phyloP scores from a whole-genome alignment of 108 stramenopile genomes.

The Cyclotella choctawhatcheeana region DNA sequence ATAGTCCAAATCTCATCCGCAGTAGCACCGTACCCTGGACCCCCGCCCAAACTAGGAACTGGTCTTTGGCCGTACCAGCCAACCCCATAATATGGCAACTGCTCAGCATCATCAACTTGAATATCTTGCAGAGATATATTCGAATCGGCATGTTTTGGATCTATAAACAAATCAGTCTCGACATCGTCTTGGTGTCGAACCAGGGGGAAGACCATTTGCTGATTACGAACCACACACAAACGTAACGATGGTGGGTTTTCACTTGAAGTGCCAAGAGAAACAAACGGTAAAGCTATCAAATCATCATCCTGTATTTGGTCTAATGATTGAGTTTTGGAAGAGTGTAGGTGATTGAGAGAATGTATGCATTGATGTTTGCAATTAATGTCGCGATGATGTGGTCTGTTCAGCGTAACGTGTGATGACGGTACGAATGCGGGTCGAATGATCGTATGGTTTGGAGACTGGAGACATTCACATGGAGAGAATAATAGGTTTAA shows the following conservation, averaged over 20 bases:
- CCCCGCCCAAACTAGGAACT: constrained; percentile 65
- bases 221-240: constrained; percentile 34
- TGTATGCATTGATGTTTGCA: constrained; percentile 14
- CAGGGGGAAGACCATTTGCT: constrained; percentile 24
- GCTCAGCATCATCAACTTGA: background rate
- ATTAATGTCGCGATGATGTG: background rate
- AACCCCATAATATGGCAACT: constrained; percentile 54
- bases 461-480: background rate
- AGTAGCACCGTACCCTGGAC: constrained; percentile 72
- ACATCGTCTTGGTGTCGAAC: constrained; percentile 66
- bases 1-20: constrained; percentile 71
- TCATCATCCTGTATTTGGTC: constrained; percentile 33
- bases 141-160: constrained; percentile 57
- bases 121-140: background rate
- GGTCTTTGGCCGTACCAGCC: constrained; percentile 75
- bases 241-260: background rate
- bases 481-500: constrained; percentile 1
- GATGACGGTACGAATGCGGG: constrained; percentile 5
- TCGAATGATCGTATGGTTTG: background rate
- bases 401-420: too few relatives aligned
- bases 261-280: background rate
- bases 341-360: background rate
- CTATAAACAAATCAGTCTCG: constrained; percentile 64
- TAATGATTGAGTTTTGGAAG: constrained; percentile 1
- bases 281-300: constrained; percentile 32